These are phyloP conservation scores for Karstenula rhodostoma DNA, from an alignment of 2,329 filamentous ascomycete species.

Conservation along the genomic window DNA sequence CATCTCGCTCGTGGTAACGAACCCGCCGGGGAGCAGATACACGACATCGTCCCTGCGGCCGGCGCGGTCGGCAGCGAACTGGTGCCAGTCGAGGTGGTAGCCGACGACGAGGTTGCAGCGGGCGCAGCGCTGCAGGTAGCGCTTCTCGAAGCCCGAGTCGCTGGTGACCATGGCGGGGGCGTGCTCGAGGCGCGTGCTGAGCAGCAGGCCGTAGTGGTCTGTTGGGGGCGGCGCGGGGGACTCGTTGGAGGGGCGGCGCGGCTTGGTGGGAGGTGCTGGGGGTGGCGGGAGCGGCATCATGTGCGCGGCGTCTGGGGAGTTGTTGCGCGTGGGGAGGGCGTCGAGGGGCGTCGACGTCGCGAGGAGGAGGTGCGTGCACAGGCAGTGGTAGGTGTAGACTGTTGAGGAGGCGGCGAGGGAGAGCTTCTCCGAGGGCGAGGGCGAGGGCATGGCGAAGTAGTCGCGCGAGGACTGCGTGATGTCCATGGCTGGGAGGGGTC, in stretches of 20 bases:
- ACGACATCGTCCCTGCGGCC: constrained; percentile 58
- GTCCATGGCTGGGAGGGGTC: constrained; percentile 31
- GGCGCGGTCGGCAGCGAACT: constrained; percentile 49
- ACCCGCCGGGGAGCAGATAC: constrained; percentile 68
- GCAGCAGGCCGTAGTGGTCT: constrained; percentile 60
- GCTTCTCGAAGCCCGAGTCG: constrained; percentile 73
- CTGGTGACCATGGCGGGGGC: constrained; percentile 62
- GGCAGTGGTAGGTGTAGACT: constrained; percentile 68
- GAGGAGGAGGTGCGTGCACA: constrained; percentile 71
- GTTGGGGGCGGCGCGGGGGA: constrained; percentile 22
- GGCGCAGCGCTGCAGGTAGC: constrained; percentile 65
- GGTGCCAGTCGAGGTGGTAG: constrained; percentile 66
- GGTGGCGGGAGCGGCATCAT: constrained; percentile 64
- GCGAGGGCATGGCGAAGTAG: constrained; percentile 45
- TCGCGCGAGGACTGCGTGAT: constrained; percentile 41
- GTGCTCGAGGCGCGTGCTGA: constrained; percentile 57
- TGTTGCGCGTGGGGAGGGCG: constrained; percentile 60
- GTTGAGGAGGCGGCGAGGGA: constrained; percentile 45
- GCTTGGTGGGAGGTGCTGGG: constrained; percentile 24
- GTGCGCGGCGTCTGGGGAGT: constrained; percentile 61
- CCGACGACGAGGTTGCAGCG: constrained; percentile 69
- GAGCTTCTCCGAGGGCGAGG: constrained; percentile 41
- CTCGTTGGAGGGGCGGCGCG: constrained; percentile 25
- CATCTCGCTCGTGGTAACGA: constrained; percentile 67
- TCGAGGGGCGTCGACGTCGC: constrained; percentile 64